Conservation (phyloP, 2,329 filamentous ascomycete species). For the Fusarium sp. region DNA sequence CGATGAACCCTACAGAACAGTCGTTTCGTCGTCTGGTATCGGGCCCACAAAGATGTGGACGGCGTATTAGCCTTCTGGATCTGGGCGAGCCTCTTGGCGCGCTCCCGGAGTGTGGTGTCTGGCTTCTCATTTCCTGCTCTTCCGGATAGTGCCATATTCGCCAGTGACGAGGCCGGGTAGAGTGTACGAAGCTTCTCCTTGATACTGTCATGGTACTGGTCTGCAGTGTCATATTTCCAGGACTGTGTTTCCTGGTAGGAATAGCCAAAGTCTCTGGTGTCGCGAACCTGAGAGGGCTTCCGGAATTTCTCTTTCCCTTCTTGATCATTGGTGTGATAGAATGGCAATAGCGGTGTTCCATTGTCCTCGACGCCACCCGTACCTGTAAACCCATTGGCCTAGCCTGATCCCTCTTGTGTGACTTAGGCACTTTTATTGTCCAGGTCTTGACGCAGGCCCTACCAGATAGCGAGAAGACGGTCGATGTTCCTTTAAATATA, state of each 20-base stretch:
- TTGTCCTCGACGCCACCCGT: too few species aligned
- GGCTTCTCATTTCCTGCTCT: background rate
- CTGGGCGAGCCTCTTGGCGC: constrained; percentile 1
- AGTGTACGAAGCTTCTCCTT: background rate
- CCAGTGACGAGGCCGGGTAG: background rate
- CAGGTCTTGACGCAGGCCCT: too few species aligned
- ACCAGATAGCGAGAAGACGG: too few species aligned
- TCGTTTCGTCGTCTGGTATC: background rate
- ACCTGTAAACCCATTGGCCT: too few species aligned
- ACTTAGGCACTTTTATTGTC: too few species aligned
- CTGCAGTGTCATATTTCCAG: background rate
- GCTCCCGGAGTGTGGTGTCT: background rate
- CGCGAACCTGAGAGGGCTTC: constrained; percentile 20
- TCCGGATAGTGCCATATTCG: background rate
- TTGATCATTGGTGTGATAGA: background rate
- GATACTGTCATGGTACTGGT: constrained; percentile 6
- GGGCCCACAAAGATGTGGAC: constrained; percentile 19
- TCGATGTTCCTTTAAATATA: too few species aligned
- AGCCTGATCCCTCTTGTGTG: too few species aligned
- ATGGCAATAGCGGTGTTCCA: constrained; percentile 16
- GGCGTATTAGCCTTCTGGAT: constrained; percentile 1
- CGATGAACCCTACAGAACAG: constrained; percentile 1
- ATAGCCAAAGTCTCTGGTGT: constrained; percentile 21
- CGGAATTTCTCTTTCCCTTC: background rate
- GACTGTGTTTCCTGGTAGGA: constrained; percentile 23